These are phyloP conservation scores for Curvularia sp. DNA, from an alignment of 2,329 filamentous ascomycete species.

Conservation along the genomic window DNA sequence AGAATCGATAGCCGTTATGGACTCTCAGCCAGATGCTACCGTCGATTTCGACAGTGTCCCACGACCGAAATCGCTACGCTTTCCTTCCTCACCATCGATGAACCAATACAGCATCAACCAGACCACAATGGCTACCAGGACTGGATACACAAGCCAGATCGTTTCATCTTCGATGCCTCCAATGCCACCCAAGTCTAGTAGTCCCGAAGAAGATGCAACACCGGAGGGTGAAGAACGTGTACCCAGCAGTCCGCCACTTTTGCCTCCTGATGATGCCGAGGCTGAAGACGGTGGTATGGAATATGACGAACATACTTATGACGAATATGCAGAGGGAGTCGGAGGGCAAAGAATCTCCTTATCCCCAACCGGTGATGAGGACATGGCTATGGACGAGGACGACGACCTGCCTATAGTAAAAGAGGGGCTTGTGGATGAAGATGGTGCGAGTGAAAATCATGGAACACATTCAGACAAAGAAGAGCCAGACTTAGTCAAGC, in stretches of 20 bases:
- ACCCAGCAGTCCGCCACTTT: conserved; percentile 48
- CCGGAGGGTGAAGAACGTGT: conserved; percentile 41
- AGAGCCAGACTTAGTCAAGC: conserved; percentile 19
- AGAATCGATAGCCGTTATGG: conserved; percentile 53
- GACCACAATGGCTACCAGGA: conserved; percentile 42
- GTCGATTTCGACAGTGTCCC: conserved; percentile 35
- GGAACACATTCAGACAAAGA: conserved; percentile 11
- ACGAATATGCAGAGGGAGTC: conserved; percentile 25
- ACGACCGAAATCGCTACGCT: conserved; percentile 38
- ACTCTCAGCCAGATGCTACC: conserved; percentile 54
- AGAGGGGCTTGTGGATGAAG: conserved; percentile 17
- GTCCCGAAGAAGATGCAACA: conserved; percentile 22
- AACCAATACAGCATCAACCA: conserved; percentile 49
- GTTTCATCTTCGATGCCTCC: conserved; percentile 43
- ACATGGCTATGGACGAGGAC: conserved; percentile 30
- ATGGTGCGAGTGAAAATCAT: conserved; percentile 10
- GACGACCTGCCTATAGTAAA: conserved; percentile 34
- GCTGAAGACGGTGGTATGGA: conserved; percentile 35
- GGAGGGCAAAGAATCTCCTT: conserved; percentile 15
- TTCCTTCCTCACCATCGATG: conserved; percentile 49
- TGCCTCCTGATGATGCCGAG: conserved; percentile 26
- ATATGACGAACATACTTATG: conserved; percentile 37
- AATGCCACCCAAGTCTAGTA: conserved; percentile 40
- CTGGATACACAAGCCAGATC: conserved; percentile 43
- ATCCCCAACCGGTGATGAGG: conserved; percentile 20